Evolutionary conservation across 129 eudicot species (phyloP).

Genomic region (Oenanthe sinensis): DNA sequence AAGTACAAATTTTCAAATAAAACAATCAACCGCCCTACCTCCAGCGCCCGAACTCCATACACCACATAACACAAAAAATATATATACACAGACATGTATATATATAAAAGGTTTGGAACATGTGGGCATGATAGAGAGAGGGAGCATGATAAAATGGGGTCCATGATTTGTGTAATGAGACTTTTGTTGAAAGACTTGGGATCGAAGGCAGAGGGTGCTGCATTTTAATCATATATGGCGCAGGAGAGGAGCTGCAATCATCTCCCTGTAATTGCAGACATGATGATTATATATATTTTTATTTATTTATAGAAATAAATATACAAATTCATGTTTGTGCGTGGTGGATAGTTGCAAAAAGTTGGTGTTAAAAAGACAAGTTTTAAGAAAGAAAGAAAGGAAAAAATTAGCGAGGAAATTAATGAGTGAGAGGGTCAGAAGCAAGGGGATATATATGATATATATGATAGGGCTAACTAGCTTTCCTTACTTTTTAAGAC

Average conservation of each 20-base stretch:
- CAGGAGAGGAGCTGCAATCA: slow-evolving; percentile 38
- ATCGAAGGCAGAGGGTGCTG: slow-evolving; percentile 53
- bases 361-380: slow-evolving; percentile 30
- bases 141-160: slow-evolving; percentile 27
- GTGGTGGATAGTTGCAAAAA: slow-evolving; percentile 46
- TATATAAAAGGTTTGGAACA: slow-evolving; percentile 9
- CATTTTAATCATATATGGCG: slow-evolving; percentile 25
- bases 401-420: neutral
- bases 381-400: neutral
- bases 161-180: slow-evolving; percentile 37
- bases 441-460: neutral
- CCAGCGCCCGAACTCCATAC: no score
- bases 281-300: no score
- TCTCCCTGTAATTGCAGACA: slow-evolving; percentile 56
- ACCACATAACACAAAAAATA: neutral
- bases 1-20: no score
- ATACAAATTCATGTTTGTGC: slow-evolving; percentile 4
- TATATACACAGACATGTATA: no score
- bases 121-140: slow-evolving; percentile 34
- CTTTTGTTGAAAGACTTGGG: slow-evolving; percentile 67
- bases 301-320: no score
- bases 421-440: slow-evolving; percentile 3
- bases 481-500: slow-evolving; percentile 51
- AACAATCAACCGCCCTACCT: no score
- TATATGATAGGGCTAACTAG: slow-evolving; percentile 19